Evolutionary conservation across 2,329 filamentous ascomycete species (phyloP), one percentile per base, ranked within the genome.

Genomic region (Apiospora sp.): DNA sequence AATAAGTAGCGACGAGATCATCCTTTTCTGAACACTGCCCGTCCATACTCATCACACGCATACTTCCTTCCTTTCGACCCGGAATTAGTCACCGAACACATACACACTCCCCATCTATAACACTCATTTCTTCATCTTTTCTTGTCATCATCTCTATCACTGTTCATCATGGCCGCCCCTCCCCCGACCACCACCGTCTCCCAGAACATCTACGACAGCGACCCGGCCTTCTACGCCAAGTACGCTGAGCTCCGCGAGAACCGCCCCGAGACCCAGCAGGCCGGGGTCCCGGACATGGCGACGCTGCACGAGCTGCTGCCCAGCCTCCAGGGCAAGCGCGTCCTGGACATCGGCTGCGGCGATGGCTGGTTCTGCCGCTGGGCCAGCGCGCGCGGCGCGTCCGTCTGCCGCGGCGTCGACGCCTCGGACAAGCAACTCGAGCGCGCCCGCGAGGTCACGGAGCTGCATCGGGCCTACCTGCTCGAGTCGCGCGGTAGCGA

Each of bases 291-390:
- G 58, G 58, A 64, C 58, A 64, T 64, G 58, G 34, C 58, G 58
- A 41, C 58, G 34, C 58, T 64, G 34, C 58, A 64, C 34, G 58
- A 64, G 58, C 30, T 87, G 77, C 77, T 87, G 41, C 82, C 83
- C 10, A 67, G 76, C 49, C 75, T 83, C 58, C 70, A 71, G 12
- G 80, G 77, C n/a, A 73, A 77, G 4, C 75, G 73, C 22, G 76
- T 86, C 43, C 81, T 87, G 12, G 84, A 87, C 75, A 80, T 87
- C 5, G 85, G 84, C 5, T 87, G 86, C 75, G 85, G 85, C 19
- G 83, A 84, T 73, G 85, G 85, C 27, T 86, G 84, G 84, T 85
- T 86, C 73, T 78, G 80, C 44, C 82, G 84, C n/a, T 86, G 81
- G 80, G 83, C 84, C 14, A 75, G 78, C 68, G 81, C 82, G 51